Evolutionary conservation across 2,329 filamentous ascomycete species (phyloP), one percentile per base, ranked within the genome.

Genomic region (Aspergillus niger): DNA sequence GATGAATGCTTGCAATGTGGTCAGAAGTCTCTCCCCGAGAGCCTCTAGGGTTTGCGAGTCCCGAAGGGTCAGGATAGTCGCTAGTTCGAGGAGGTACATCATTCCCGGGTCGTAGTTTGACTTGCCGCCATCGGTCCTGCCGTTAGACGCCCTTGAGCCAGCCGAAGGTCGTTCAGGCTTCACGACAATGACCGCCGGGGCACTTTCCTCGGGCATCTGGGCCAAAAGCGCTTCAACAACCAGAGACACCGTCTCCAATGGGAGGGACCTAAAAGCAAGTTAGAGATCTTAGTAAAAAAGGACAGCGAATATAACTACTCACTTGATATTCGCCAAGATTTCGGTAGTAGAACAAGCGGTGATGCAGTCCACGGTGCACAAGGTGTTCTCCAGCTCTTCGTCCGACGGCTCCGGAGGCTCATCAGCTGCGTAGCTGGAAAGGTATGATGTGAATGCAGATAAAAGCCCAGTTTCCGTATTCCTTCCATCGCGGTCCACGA

Each of bases 351-450:
- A 88, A 74, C 95, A 99, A 48, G 92, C 90, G 67, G 91, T 94
- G 44, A 99, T 88, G 70, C 94, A 99, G 74, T 98, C 95, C 2
- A 97, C 91, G 0, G 95, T 94, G 73, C 91, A 95, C 8, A 99
- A 81, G 0, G 95, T 98, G 72, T 95, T 97, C 71, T 99, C 95
- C 30, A 99, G 83, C 74, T 99, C 95, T 73, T 98, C 94, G 65
- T 98, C 92, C 1, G 95, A 98, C 2, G 95, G 95, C 78, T 99
- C 95, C 0, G 95, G 95, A 11, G 95, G 95, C 72, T 99, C 95
- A 75, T 98, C 95, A 10, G 95, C 96, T 44, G 96, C 95, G 74
- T 99, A 98, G 75, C 94, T 98, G n/a, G 93, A 96, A 32, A 99
- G 92, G 71, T 98, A 99, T 5, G 91, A 96, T 0, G 94, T 96